Conservation (phyloP, 208 protist species). For the Acanthamoeba triangularis region DNA sequence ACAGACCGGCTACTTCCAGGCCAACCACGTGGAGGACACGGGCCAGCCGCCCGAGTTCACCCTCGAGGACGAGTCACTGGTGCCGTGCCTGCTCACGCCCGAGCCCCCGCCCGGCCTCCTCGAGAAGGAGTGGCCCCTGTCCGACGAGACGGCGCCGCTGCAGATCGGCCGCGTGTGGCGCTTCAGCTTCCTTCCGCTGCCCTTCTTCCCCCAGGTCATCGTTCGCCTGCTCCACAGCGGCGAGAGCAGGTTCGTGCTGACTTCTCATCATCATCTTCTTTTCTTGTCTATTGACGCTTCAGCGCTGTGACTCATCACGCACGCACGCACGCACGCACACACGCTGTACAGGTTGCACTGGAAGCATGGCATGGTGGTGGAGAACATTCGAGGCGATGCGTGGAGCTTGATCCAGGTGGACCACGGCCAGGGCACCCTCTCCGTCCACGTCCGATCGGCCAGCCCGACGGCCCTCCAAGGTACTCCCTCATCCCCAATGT, state of each 20-base stretch:
- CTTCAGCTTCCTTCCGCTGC: constrained; percentile 65
- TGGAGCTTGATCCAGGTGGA: constrained; percentile 32
- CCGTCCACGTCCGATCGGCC: constrained; percentile 22
- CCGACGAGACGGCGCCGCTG: not conserved
- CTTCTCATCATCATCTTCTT: not conserved
- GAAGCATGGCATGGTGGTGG: constrained; percentile 55
- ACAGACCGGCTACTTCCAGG: constrained; percentile 25
- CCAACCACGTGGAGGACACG: constrained; percentile 38
- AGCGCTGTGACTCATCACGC: not conserved
- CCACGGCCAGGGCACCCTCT: constrained; percentile 38
- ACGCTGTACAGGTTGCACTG: not conserved
- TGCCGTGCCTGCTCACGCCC: constrained; percentile 51
- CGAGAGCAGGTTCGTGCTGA: not conserved
- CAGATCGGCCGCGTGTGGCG: constrained; percentile 60
- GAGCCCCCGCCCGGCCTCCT: not conserved
- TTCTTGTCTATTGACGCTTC: not conserved
- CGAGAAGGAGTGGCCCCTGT: constrained; percentile 53
- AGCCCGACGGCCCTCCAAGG: not conserved
- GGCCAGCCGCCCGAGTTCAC: constrained; percentile 41
- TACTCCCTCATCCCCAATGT: not conserved
- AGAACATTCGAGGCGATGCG: not conserved
- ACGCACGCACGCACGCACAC: not conserved
- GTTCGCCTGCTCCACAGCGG: constrained; percentile 58
- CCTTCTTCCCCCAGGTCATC: constrained; percentile 70
- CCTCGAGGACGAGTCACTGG: constrained; percentile 29